phyloP scores from a whole-genome alignment of 345 rosid genomes.

The Aquilaria yunnanensis region DNA sequence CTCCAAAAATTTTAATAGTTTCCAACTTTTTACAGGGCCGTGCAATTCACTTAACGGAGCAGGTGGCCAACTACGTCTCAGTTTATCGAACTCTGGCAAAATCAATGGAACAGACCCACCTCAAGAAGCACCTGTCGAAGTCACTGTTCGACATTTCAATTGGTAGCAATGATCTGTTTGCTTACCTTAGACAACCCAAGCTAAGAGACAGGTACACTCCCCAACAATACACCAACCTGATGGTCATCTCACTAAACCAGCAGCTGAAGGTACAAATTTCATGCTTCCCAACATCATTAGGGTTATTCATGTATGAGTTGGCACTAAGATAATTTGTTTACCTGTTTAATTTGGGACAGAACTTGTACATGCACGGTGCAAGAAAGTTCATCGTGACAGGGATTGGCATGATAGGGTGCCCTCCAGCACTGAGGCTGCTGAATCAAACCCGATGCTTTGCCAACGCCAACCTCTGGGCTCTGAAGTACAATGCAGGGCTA shows the following conservation, averaged over 20 bases:
- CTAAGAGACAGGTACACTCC: conserved; percentile 23
- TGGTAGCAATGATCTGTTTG: conserved; percentile 58
- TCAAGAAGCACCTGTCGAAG: conserved; percentile 30
- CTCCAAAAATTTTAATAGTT: too few relatives aligned
- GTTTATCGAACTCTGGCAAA: conserved; percentile 22
- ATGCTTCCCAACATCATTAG: too few relatives aligned
- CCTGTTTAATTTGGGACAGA: conserved; percentile 20
- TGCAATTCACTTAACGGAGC: conserved; percentile 33
- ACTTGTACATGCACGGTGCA: conserved; percentile 32
- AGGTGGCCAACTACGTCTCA: conserved; percentile 34
- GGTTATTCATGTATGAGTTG: too few relatives aligned
- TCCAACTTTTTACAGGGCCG: conserved; percentile 18
- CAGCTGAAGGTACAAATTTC: conserved; percentile 44
- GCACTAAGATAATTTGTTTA: too few relatives aligned
- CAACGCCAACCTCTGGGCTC: conserved; percentile 31
- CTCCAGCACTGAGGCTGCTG: conserved; percentile 39
- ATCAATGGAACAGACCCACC: conserved; percentile 22
- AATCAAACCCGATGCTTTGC: conserved; percentile 38
- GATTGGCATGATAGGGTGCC: conserved; percentile 46
- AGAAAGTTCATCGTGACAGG: conserved; percentile 50
- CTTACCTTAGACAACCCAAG: conserved; percentile 27
- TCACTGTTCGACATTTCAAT: conserved; percentile 41
- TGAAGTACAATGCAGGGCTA: conserved; percentile 38
- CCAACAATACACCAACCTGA: conserved; percentile 25
- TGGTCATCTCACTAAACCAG: conserved; percentile 38